Base-by-base conservation (phyloP, 148 eudicot species). In the Cornus suecica region DNA sequence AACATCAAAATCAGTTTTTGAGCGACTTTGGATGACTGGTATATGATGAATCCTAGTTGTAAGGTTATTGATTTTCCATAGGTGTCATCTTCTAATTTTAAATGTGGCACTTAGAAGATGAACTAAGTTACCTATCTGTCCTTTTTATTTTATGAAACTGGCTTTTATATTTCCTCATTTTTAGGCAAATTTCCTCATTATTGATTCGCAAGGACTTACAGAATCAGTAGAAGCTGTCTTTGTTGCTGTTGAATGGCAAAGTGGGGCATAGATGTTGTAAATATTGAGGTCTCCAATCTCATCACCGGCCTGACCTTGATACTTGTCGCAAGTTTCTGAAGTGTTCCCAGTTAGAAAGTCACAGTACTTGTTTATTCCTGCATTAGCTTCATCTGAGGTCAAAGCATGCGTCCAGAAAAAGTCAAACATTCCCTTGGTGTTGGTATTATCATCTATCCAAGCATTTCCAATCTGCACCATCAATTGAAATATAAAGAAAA, bases 401-500 rank as follows among this genome's bases (percentile, higher is more conserved):
- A 81, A 22, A 23, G 78, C 80, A 77, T 81, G 84, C 8, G 80
- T 68, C 84, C 80, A 77, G 70, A 0, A 73, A 16, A 68, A 77
- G 61, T 81, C 77, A 74, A 67, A 67, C 0, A 23, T 60, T 15
- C 80, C 83, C 58, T 73, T 10, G 20, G 7, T 1, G 32, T 24
- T 8, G 5, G 74, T 72, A 25, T 48, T 28, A 63, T 77, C 77
- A 51, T 76, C 83, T 61, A 81, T 68, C 62, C 52, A 77, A 7
- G 77, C 84, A 23, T 81, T 81, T 15, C 84, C 80, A 27, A 77
- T 77, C 84, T 77, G 77, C 63, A 76, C 18, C 37, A 56, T 54
- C 45, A 48, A 48, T 13, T 13, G 18, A 48, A 48, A 48, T 13
- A 13, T 48, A 11, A 11, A 11, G 54, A 48, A 14, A 18, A 48